Conservation (phyloP, 2,329 filamentous ascomycete genomes). For the Lachnellula subtilissima region DNA sequence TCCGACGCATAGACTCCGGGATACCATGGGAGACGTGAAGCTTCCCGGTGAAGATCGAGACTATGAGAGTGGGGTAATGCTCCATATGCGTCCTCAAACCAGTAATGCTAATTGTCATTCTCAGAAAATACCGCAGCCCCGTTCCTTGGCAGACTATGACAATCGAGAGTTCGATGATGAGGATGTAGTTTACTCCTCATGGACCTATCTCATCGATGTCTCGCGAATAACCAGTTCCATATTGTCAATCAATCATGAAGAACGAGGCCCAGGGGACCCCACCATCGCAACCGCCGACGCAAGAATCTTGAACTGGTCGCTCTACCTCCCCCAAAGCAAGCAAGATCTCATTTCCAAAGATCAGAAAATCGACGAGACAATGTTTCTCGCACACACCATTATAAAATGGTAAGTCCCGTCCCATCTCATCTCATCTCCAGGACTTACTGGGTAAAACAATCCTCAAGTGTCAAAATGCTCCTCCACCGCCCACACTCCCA, state of each 20-base stretch:
- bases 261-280: conserved; percentile 41
- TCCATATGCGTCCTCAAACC: too few relatives aligned
- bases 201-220: conserved; percentile 62
- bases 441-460: background rate
- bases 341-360: conserved; percentile 33
- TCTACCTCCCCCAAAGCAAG: conserved; percentile 36
- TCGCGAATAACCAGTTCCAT: conserved; percentile 55
- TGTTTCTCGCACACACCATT: conserved; percentile 33
- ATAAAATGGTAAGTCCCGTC: conserved; percentile 27
- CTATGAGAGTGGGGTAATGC: conserved; percentile 40
- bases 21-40: conserved; percentile 48
- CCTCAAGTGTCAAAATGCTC: conserved; percentile 7
- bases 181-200: conserved; percentile 56
- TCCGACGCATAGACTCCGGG: conserved; percentile 37
- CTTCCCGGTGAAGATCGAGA: conserved; percentile 62
- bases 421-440: background rate
- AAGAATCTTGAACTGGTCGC: conserved; percentile 33
- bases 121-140: conserved; percentile 38
- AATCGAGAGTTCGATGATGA: conserved; percentile 54
- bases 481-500: conserved; percentile 53
- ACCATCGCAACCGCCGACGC: conserved; percentile 12
- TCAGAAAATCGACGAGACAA: conserved; percentile 34
- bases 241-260: conserved; percentile 37
- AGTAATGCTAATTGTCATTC: background rate
- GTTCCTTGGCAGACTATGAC: conserved; percentile 57